Base-by-base conservation (phyloP, 768 basidiomycete genomes). In the Panaeolus papilionaceus region DNA sequence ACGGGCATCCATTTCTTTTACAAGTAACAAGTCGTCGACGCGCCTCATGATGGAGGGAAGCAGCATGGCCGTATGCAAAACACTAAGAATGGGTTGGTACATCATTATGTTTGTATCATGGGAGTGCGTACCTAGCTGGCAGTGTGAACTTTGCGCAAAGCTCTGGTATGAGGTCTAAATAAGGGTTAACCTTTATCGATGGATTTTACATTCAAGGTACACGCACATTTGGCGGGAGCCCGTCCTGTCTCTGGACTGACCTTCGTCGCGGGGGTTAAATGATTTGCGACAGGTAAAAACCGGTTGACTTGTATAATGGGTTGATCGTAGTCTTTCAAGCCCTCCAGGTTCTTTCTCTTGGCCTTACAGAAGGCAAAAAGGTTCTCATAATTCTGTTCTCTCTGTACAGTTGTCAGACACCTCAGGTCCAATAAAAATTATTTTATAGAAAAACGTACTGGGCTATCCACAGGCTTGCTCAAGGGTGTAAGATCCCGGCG, bases 151-250 rank as follows among this genome's bases (percentile, higher is more conserved):
- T 91, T 49, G 84, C 84, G 73, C 90, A 92, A 16, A 94, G 79
- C 75, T 95, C 94, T n/a, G 94, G 94, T 71, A 95, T 93, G 45
- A 95, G 81, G 75, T 92, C 93, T 95, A 74, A 9, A 65, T 16
- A 51, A 62, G 12, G 37, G 1, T 49, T 68, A 68, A 23, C 66
- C 38, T 67, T 40, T 42, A 45, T 33, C 51, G 14, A 42, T 26
- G 2, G 12, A 26, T 16, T 18, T n/a, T 20, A 33, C 16, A 58
- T 9, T 62, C 51, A 28, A 42, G 38, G 47, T 23, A 54, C 39
- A 73, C 87, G 38, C 75, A 92, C 93, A 92, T 79, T 91, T 92
- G 5, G 86, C 82, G 5, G 83, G 79, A 3, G 73, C 76, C 71
- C 81, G 85, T 68, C 68, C 74, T 64, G 81, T 73, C 45, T 74